Evolutionary conservation across 2,329 filamentous ascomycete species (phyloP).

Genomic region (Penicillium sp.): DNA sequence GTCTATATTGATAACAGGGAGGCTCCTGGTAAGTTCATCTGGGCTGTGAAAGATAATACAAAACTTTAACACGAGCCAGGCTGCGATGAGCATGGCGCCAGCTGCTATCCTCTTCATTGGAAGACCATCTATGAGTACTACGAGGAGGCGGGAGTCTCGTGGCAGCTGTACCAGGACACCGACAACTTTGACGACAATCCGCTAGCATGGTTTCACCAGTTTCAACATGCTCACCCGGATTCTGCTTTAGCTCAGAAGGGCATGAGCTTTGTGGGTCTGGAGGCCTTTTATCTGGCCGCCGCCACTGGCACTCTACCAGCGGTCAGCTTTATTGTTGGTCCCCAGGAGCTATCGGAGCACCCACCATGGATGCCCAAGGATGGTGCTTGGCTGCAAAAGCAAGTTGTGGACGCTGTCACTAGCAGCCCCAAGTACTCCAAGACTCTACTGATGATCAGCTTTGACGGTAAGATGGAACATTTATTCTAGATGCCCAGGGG

Average conservation of each 20-base stretch:
- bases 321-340: constrained; percentile 53
- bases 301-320: constrained; percentile 54
- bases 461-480: constrained; percentile 28
- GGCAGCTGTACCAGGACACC: constrained; percentile 53
- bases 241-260: constrained; percentile 39
- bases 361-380: constrained; percentile 55
- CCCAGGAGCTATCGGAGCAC: constrained; percentile 55
- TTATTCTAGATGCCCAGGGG: too few species aligned
- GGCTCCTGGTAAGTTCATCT: constrained; percentile 26
- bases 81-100: too few species aligned
- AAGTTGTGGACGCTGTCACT: constrained; percentile 53
- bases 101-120: constrained; percentile 56
- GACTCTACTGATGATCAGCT: constrained; percentile 51
- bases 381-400: constrained; percentile 57
- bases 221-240: constrained; percentile 10
- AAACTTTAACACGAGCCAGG: constrained; percentile 23
- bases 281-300: constrained; percentile 53
- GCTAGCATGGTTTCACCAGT: constrained; percentile 54
- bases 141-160: constrained; percentile 50
- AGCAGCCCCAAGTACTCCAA: constrained; percentile 52
- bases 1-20: constrained; percentile 55
- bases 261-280: constrained; percentile 48
- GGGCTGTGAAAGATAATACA: too few species aligned
- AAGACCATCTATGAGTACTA: constrained; percentile 53
- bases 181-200: constrained; percentile 59